These are phyloP conservation scores for Podospora sp. DNA, from an alignment of 495 filamentous ascomycete species.

Conservation along the genomic window DNA sequence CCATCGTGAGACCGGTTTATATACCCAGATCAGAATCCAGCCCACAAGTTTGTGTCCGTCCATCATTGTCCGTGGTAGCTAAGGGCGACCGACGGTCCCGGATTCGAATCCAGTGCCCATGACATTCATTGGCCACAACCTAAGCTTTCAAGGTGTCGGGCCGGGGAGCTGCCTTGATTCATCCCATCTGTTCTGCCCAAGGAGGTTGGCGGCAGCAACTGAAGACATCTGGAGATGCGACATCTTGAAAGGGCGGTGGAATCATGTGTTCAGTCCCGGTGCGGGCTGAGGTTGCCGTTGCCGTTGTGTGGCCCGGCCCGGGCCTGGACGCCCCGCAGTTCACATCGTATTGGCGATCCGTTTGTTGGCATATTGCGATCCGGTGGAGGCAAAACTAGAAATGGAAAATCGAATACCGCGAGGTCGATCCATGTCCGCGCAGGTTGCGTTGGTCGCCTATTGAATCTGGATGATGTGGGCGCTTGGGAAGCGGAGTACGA, in stretches of 20 bases:
- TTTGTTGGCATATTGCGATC: neutral
- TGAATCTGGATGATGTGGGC: neutral
- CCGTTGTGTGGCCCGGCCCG: neutral
- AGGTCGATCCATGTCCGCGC: neutral
- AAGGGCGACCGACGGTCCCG: no score
- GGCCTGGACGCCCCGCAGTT: neutral
- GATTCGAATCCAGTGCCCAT: no score
- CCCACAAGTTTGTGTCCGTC: no score
- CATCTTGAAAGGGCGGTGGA: neutral
- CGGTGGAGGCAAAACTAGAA: neutral
- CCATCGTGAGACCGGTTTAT: no score
- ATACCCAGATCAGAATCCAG: no score
- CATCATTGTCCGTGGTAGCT: no score
- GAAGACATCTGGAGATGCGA: neutral
- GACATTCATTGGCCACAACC: no score
- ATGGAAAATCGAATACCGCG: neutral
- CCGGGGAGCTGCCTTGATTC: neutral
- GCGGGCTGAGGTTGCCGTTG: neutral
- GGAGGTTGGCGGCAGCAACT: neutral
- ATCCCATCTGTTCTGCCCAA: neutral
- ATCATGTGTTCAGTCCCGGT: neutral
- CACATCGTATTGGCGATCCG: neutral
- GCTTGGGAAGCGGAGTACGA: neutral
- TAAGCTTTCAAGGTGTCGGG: neutral
- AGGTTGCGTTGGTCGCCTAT: neutral